phyloP scores from a whole-genome alignment of 768 basidiomycete species.

The Astraeus odoratus region DNA sequence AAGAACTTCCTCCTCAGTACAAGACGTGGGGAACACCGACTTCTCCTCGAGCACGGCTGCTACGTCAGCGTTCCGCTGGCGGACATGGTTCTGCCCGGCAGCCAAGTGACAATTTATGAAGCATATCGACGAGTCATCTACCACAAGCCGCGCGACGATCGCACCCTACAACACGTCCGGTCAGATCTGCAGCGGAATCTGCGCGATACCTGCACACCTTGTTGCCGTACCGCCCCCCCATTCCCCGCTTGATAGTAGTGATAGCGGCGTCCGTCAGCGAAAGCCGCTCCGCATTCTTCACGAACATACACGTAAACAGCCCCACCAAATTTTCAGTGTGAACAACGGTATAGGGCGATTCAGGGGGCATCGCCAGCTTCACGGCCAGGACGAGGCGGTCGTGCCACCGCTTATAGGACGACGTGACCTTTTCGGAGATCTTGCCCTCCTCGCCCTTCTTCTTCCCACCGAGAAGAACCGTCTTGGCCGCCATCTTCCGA shows the following conservation, averaged over 20 bases:
- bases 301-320: slow-evolving; percentile 68
- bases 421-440: slow-evolving; percentile 74
- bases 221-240: slow-evolving; percentile 91
- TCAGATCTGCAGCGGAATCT: not conserved
- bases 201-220: slow-evolving; percentile 50
- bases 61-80: slow-evolving; percentile 81
- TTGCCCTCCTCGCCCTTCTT: slow-evolving; percentile 50
- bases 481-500: slow-evolving; percentile 88
- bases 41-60: slow-evolving; percentile 84
- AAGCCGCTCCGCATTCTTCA: slow-evolving; percentile 58
- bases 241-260: slow-evolving; percentile 85
- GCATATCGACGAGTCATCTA: slow-evolving; percentile 91
- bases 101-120: slow-evolving; percentile 97
- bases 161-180: slow-evolving; percentile 54
- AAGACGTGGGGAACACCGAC: slow-evolving; percentile 47
- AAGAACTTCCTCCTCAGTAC: slow-evolving; percentile 45
- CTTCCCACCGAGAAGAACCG: slow-evolving; percentile 68
- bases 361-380: slow-evolving; percentile 63
- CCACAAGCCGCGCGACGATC: slow-evolving; percentile 80
- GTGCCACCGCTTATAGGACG: slow-evolving; percentile 84
- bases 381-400: slow-evolving; percentile 73
- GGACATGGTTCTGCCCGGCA: slow-evolving; percentile 82
- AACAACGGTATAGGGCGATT: slow-evolving; percentile 69
- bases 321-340: slow-evolving; percentile 90
- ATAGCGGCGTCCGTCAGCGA: slow-evolving; percentile 62